Percentiles rank a stretch among this genome's conserved stretches.
phyloP scores from a whole-genome alignment of 1,284 basidiomycete species.

The Mycena sp. region DNA sequence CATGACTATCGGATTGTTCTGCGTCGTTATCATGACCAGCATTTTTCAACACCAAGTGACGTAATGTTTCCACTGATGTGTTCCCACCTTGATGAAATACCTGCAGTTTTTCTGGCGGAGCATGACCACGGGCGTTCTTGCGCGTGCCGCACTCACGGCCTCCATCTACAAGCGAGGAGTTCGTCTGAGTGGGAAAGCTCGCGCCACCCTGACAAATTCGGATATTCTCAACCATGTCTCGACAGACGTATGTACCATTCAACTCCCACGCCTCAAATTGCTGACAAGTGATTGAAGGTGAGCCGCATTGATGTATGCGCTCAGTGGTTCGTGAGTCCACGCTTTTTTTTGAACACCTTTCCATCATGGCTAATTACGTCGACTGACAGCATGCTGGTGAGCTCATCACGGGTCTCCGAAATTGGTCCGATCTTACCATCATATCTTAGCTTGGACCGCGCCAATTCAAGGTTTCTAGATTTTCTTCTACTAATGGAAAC shows the following conservation, averaged over 20 bases:
- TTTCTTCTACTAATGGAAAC: neutral
- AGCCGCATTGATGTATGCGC: constrained; percentile 66
- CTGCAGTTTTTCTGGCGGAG: constrained; percentile 80
- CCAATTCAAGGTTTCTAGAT: constrained; percentile 60
- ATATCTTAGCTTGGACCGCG: constrained; percentile 66
- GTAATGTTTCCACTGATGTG: neutral
- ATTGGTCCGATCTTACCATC: neutral
- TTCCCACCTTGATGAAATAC: constrained; percentile 19
- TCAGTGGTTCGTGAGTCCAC: constrained; percentile 72
- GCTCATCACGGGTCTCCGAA: constrained; percentile 8
- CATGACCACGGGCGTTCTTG: constrained; percentile 76
- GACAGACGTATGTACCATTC: constrained; percentile 61
- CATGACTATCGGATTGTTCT: constrained; percentile 78
- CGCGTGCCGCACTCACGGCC: constrained; percentile 77
- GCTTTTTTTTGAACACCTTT: constrained; percentile 12
- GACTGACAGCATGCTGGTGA: constrained; percentile 54
- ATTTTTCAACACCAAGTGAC: constrained; percentile 70
- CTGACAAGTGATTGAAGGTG: constrained; percentile 45
- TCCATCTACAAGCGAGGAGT: constrained; percentile 82
- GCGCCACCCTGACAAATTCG: constrained; percentile 71
- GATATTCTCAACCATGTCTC: constrained; percentile 81
- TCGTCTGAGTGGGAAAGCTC: constrained; percentile 70
- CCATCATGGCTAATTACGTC: constrained; percentile 14
- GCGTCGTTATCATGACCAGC: constrained; percentile 65
- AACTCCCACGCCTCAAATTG: constrained; percentile 7